These are phyloP conservation scores for Metschnikowia picachoensis DNA, from an alignment of 805 yeast genomes.

Conservation along the genomic window DNA sequence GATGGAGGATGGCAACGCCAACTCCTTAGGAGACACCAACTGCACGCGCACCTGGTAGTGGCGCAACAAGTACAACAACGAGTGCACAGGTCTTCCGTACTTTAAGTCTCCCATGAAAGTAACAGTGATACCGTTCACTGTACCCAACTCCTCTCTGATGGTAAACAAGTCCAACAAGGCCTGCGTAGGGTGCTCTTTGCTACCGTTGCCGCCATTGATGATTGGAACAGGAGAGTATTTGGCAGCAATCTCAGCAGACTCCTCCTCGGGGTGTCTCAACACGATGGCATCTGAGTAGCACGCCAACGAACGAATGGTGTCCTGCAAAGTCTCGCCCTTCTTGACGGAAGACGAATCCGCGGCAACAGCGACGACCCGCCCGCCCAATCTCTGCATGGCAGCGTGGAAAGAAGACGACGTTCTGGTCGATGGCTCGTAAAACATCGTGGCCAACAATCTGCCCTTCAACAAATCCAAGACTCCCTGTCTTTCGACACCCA, in stretches of 20 bases:
- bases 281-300: slow-evolving; percentile 97
- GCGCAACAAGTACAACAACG: slow-evolving; percentile 82
- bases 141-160: slow-evolving; percentile 97
- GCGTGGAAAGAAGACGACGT: slow-evolving; percentile 96
- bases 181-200: slow-evolving; percentile 98
- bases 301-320: slow-evolving; percentile 90
- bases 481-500: slow-evolving; percentile 95
- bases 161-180: slow-evolving; percentile 97
- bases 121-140: slow-evolving; percentile 95
- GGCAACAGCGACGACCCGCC: slow-evolving; percentile 86
- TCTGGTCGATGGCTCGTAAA: slow-evolving; percentile 98
- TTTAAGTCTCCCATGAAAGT: slow-evolving; percentile 99
- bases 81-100: slow-evolving; percentile 98
- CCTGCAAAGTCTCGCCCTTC: slow-evolving; percentile 98
- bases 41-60: slow-evolving; percentile 93
- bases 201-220: slow-evolving; percentile 96
- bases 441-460: slow-evolving; percentile 87
- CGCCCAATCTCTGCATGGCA: slow-evolving; percentile 99
- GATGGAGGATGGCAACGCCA: slow-evolving; percentile 74
- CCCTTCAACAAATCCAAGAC: slow-evolving; percentile 88
- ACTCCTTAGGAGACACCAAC: slow-evolving; percentile 85
- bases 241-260: slow-evolving; percentile 90
- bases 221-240: slow-evolving; percentile 96
- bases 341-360: slow-evolving; percentile 89
- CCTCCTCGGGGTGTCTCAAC: slow-evolving; percentile 92